Conservation (phyloP, 805 yeast genomes). For the Yueomyces sp. region DNA sequence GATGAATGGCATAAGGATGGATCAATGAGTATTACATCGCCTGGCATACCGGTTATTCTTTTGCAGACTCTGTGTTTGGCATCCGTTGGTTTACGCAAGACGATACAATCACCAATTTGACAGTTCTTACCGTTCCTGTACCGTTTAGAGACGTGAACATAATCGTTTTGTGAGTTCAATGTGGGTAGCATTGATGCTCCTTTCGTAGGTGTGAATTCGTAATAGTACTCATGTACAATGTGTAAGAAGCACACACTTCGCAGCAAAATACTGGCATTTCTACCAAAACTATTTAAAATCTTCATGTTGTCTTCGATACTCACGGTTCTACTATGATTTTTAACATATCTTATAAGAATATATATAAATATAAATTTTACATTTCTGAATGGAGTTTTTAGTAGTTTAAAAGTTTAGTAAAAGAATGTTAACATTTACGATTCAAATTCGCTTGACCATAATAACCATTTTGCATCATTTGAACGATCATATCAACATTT, state of each 20-base stretch:
- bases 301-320: too few species aligned
- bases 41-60: conserved; percentile 92
- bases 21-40: conserved; percentile 70
- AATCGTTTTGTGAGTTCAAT: conserved; percentile 58
- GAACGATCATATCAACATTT: too few species aligned
- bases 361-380: too few species aligned
- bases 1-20: conserved; percentile 36
- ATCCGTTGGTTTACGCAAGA: conserved; percentile 81
- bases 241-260: conserved; percentile 56
- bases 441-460: too few species aligned
- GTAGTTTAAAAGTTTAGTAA: too few species aligned
- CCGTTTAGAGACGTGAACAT: conserved; percentile 59
- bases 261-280: neutral
- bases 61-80: conserved; percentile 81
- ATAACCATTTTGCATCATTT: too few species aligned
- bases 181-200: conserved; percentile 98
- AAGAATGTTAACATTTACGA: too few species aligned
- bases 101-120: conserved; percentile 73
- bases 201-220: conserved; percentile 66
- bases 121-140: conserved; percentile 52
- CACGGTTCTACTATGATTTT: too few species aligned
- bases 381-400: too few species aligned
- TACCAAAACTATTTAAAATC: too few species aligned
- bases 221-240: conserved; percentile 48
- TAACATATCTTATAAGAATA: too few species aligned